Evolutionary conservation across 1,284 basidiomycete species (phyloP).

Genomic region (Apiotrichum gracile): DNA sequence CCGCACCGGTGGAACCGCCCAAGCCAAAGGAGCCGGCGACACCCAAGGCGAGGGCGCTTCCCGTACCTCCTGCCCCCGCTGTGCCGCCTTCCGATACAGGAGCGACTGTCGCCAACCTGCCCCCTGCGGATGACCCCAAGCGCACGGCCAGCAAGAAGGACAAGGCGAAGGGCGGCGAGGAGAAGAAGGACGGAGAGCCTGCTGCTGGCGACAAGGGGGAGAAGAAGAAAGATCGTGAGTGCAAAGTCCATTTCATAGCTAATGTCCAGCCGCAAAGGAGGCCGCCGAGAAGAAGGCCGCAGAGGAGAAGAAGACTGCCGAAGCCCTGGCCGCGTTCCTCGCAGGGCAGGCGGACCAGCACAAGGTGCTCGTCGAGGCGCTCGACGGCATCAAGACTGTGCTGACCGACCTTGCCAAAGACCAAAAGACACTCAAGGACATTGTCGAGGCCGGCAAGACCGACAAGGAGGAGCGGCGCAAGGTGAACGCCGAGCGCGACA

Average conservation of each 20-base stretch:
- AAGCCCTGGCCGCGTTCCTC: too few relatives aligned
- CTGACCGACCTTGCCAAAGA: background rate
- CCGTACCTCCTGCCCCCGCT: background rate
- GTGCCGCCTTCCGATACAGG: background rate
- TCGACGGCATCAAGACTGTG: background rate
- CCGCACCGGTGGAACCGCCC: too few relatives aligned
- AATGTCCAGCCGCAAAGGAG: background rate
- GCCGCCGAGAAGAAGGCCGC: background rate
- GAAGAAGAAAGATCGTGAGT: background rate
- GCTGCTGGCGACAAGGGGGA: background rate
- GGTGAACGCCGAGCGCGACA: background rate
- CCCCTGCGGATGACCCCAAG: too few relatives aligned
- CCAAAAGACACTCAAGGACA: conserved; percentile 1
- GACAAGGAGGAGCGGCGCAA: background rate
- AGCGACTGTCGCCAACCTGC: too few relatives aligned
- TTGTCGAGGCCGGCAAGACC: background rate
- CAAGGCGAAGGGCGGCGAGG: background rate
- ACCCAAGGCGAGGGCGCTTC: too few relatives aligned
- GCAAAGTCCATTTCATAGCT: too few relatives aligned
- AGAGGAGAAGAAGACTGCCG: background rate
- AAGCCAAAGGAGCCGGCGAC: too few relatives aligned
- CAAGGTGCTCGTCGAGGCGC: background rate
- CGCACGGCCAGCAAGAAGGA: background rate
- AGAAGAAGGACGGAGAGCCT: background rate
- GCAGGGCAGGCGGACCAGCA: background rate